Base-by-base conservation (phyloP, 2,329 filamentous ascomycete species). In the Monosporascus sp. region DNA sequence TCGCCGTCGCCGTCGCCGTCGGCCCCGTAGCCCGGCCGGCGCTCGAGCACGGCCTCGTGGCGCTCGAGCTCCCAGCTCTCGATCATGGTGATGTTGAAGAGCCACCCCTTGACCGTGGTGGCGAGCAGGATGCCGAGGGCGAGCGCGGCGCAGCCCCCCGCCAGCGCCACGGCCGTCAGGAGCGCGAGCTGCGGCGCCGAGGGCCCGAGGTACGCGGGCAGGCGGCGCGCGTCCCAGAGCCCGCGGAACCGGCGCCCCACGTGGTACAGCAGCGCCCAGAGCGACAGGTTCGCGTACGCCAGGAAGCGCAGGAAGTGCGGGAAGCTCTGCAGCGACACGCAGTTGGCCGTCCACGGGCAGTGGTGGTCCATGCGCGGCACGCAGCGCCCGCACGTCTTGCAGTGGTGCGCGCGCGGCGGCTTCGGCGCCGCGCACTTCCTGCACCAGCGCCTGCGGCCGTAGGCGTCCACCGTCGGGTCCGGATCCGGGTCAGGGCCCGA, bases 361-460 rank as follows among this genome's bases (percentile, higher is more conserved):
- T 95, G 89, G 72, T 91, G 88, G 72, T 92, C 88, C 88, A 92
- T 92, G 71, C 84, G 87, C 38, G 87, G 86, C 48, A 91, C 81
- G 69, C 88, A 91, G 62, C 86, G 82, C 58, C 76, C 76, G 72
- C 89, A 95, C 60, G 82, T 81, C 58, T 85, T 86, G 73, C 90
- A 95, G 75, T 95, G 90, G 75, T 94, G 90, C 1, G 89, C 83
- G 58, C 90, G 78, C 1, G 86, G 84, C 2, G 90, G 89, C 65
- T 94, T 94, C 14, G 83, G 83, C 37, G 82, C 80, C 48, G 81
- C 74, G 69, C 90, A 95, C 69, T 89, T 91, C 59, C 80, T 81
- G 73, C 90, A 95, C 87, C 88, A 93, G 50, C 79, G 72, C 49
- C 41, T 58, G 37, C 52, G 58, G 15, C 52, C 35, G 18, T 43